Percentiles rank a stretch among this genome's conserved stretches.
These are phyloP conservation scores for Cydonia oblonga DNA, from an alignment of 331 rosid species.

Conservation along the genomic window DNA sequence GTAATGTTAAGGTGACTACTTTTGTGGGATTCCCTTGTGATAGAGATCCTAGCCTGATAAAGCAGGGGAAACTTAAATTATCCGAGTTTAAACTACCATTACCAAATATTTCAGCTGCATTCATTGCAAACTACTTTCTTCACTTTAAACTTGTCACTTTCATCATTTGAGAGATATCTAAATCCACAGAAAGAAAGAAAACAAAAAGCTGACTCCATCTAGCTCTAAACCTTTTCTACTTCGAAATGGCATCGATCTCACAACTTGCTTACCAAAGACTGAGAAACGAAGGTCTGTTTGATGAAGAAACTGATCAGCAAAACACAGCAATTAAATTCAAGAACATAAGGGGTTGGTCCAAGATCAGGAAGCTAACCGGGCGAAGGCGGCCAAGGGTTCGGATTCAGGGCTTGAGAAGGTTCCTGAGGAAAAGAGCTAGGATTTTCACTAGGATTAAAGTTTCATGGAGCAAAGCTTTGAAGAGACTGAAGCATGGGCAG, in stretches of 20 bases:
- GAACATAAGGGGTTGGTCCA: constrained; percentile 26
- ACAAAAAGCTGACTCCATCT: not conserved
- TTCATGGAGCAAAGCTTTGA: constrained; percentile 23
- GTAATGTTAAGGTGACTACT: no score
- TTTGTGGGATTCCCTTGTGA: no score
- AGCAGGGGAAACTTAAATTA: not conserved
- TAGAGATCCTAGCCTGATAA: not conserved
- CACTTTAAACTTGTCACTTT: not conserved
- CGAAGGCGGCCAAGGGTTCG: constrained; percentile 32
- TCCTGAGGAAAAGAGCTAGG: constrained; percentile 19
- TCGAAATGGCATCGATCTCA: constrained; percentile 14
- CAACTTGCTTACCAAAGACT: constrained; percentile 23
- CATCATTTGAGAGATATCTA: not conserved
- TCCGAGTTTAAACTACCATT: not conserved
- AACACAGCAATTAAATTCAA: constrained; percentile 11
- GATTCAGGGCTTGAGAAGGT: constrained; percentile 21
- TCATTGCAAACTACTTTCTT: constrained; percentile 14
- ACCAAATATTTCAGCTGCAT: constrained; percentile 24
- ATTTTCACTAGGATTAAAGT: constrained; percentile 11
- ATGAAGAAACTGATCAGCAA: constrained; percentile 1
- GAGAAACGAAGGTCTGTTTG: constrained; percentile 9
- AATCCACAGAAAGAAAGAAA: not conserved
- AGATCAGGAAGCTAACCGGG: constrained; percentile 20
- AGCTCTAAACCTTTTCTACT: not conserved
- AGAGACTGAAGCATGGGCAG: constrained; percentile 36